Percentiles rank a stretch among this genome's conserved stretches.
Evolutionary conservation across 441 rosid genomes (phyloP).

Genomic region (Bruguiera hainesii): DNA sequence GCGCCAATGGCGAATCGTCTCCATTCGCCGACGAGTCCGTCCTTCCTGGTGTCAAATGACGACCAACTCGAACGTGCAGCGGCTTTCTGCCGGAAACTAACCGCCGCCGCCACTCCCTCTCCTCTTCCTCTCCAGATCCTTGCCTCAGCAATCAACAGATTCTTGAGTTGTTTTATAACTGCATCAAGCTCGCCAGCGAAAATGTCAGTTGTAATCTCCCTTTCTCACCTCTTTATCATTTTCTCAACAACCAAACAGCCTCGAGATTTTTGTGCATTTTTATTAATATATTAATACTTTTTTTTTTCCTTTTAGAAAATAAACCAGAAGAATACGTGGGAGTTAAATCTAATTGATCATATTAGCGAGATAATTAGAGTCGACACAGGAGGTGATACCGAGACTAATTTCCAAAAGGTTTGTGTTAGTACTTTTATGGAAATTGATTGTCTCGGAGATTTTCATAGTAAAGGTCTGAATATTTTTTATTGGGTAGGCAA

Average conservation of each 20-base stretch:
- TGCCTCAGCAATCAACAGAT: slow-evolving; percentile 79
- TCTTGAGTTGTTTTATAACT: slow-evolving; percentile 72
- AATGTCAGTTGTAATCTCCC: slow-evolving; percentile 41
- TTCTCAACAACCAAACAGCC: too few species aligned
- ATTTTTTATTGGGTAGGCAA: slow-evolving; percentile 42
- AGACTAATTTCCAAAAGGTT: slow-evolving; percentile 91
- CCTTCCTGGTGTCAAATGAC: slow-evolving; percentile 72
- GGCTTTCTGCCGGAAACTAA: slow-evolving; percentile 63
- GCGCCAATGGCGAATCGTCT: slow-evolving; percentile 9
- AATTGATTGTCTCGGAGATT: too few species aligned
- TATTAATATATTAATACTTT: too few species aligned
- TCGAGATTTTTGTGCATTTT: too few species aligned
- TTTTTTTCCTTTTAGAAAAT: slow-evolving; percentile 56
- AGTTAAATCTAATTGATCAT: slow-evolving; percentile 82
- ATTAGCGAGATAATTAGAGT: slow-evolving; percentile 72
- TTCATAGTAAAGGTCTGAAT: neutral
- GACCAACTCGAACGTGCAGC: slow-evolving; percentile 79
- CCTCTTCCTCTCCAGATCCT: slow-evolving; percentile 33
- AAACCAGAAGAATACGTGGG: slow-evolving; percentile 96
- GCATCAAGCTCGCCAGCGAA: slow-evolving; percentile 93
- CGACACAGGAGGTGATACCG: slow-evolving; percentile 66
- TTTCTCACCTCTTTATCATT: neutral
- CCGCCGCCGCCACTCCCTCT: slow-evolving; percentile 21
- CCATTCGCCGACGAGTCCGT: slow-evolving; percentile 74
- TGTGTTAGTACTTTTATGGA: too few species aligned